Conservation (phyloP, 176 grass and related monocot genomes). For the Rhipidocladum racemiflorum region DNA sequence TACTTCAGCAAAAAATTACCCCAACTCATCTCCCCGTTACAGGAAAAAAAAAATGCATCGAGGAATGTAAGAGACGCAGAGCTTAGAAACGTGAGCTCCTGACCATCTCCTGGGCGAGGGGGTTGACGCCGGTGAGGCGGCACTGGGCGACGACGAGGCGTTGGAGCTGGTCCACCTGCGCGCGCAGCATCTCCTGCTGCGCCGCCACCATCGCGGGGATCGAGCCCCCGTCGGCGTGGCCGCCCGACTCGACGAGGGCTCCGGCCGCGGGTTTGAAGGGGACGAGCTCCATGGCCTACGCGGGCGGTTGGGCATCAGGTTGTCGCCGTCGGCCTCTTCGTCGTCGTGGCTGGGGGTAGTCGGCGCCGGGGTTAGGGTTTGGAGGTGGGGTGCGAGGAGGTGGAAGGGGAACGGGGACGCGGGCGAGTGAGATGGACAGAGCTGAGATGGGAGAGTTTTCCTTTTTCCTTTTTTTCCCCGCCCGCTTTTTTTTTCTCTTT, state of each 20-base stretch:
- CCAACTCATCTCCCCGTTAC: neutral
- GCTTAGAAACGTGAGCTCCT: neutral
- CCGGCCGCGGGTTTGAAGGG: constrained; percentile 45
- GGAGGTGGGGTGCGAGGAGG: constrained; percentile 21
- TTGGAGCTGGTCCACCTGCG: constrained; percentile 73
- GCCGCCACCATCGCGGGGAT: constrained; percentile 50
- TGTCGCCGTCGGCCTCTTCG: constrained; percentile 2
- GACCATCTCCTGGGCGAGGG: constrained; percentile 97
- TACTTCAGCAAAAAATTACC: neutral
- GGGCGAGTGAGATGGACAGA: constrained; percentile 1
- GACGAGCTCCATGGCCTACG: constrained; percentile 58
- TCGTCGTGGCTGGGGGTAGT: neutral
- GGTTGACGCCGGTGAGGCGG: constrained; percentile 82
- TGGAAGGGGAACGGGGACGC: neutral
- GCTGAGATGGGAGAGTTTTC: neutral
- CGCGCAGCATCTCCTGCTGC: constrained; percentile 61
- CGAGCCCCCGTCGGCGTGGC: constrained; percentile 13
- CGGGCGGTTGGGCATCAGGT: constrained; percentile 39
- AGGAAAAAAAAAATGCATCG: neutral
- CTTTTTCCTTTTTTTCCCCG: too few relatives aligned
- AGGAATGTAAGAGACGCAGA: neutral
- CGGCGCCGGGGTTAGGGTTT: constrained; percentile 45
- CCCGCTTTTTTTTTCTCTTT: neutral
- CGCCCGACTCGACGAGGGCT: constrained; percentile 44
- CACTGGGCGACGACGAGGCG: constrained; percentile 78